phyloP scores from a whole-genome alignment of 2,329 filamentous ascomycete species.

The Fusarium kyushuense region DNA sequence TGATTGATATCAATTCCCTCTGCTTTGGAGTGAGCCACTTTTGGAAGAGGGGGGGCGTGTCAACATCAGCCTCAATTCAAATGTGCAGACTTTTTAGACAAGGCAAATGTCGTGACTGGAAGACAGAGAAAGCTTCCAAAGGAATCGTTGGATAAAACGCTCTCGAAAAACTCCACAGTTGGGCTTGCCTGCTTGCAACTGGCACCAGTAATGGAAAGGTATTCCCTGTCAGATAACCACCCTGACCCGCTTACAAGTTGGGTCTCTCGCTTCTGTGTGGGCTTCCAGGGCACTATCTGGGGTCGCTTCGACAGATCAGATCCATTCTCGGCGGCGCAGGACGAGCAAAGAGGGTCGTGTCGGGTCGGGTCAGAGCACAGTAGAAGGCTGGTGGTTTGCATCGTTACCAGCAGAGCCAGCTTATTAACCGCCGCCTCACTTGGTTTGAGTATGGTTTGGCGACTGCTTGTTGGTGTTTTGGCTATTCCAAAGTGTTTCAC shows the following conservation, averaged over 20 bases:
- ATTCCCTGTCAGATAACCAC: constrained; percentile 43
- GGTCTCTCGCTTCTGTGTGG: constrained; percentile 38
- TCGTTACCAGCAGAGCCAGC: constrained; percentile 26
- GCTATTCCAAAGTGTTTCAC: constrained; percentile 28
- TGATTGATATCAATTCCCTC: background rate
- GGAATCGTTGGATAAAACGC: constrained; percentile 44
- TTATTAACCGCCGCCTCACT: constrained; percentile 43
- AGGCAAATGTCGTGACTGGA: constrained; percentile 36
- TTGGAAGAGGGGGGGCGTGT: constrained; percentile 19
- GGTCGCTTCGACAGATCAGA: constrained; percentile 48
- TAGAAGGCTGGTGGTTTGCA: constrained; percentile 17
- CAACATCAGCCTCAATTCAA: constrained; percentile 27
- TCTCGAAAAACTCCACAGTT: constrained; percentile 51
- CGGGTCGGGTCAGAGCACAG: background rate
- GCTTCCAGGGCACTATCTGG: constrained; percentile 44
- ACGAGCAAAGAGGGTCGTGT: background rate
- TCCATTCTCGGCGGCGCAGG: constrained; percentile 48
- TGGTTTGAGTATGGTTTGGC: constrained; percentile 20
- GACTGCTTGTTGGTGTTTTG: constrained; percentile 21
- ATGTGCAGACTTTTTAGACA: constrained; percentile 27
- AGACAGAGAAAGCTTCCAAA: constrained; percentile 32
- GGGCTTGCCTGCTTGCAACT: constrained; percentile 53
- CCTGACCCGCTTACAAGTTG: constrained; percentile 28
- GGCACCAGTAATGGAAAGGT: constrained; percentile 39
- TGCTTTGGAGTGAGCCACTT: constrained; percentile 9